These are phyloP conservation scores for Neofusicoccum cordaticola DNA, from an alignment of 2,329 filamentous ascomycete genomes.

Conservation along the genomic window DNA sequence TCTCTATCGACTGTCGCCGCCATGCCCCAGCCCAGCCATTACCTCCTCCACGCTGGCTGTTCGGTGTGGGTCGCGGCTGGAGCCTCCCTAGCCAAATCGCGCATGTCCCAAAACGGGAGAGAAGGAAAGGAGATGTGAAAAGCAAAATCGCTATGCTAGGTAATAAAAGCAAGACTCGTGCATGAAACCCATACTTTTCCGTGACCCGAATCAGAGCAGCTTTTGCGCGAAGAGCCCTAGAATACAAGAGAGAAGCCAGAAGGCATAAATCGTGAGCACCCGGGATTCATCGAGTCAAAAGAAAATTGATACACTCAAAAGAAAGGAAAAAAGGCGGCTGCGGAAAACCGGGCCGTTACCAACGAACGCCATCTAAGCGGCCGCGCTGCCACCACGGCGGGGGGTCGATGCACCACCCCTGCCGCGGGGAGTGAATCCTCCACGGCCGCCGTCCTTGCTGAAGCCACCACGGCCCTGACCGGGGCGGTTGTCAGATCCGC, in stretches of 20 bases:
- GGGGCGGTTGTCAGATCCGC: constrained; percentile 56
- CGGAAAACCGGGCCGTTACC: no score
- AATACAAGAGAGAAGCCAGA: constrained; percentile 19
- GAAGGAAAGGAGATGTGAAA: constrained; percentile 16
- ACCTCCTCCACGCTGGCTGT: constrained; percentile 9
- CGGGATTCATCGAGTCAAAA: constrained; percentile 11
- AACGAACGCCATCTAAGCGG: constrained; percentile 26
- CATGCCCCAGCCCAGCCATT: neutral
- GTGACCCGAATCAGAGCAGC: constrained; percentile 18
- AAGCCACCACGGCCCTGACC: constrained; percentile 69
- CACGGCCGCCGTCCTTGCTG: constrained; percentile 66
- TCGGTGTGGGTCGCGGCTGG: neutral
- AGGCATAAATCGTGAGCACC: constrained; percentile 19
- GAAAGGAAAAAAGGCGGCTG: constrained; percentile 9
- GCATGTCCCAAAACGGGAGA: constrained; percentile 10
- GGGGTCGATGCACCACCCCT: constrained; percentile 37
- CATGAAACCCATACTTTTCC: constrained; percentile 19
- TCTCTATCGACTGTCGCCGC: constrained; percentile 1
- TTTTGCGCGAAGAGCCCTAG: constrained; percentile 17
- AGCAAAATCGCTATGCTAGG: constrained; percentile 19
- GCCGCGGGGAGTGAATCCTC: constrained; percentile 56
- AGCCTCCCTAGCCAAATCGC: constrained; percentile 11
- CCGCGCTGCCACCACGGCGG: constrained; percentile 52
- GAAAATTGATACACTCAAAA: constrained; percentile 7
- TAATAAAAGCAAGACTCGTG: constrained; percentile 17